A percentile compares a stretch with the other conserved stretches of the same genome.
These are phyloP conservation scores for Pyrenopolyporus hunteri DNA, from an alignment of 495 filamentous ascomycete genomes.

Conservation along the genomic window DNA sequence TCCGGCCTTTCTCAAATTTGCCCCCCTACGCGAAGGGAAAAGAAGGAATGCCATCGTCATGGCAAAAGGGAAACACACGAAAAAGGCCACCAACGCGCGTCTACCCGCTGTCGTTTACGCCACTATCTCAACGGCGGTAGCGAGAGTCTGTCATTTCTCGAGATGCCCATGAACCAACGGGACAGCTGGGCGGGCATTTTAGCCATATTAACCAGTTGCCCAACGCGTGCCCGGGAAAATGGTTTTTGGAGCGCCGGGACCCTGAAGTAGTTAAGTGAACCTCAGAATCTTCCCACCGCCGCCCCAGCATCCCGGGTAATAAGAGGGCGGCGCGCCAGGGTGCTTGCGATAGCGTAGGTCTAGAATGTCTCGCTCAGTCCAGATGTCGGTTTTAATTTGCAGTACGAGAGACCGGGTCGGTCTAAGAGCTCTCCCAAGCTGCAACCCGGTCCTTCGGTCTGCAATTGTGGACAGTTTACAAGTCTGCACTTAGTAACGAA, in stretches of 20 bases:
- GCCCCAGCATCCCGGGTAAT: slow-evolving; percentile 36
- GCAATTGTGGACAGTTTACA: slow-evolving; percentile 14
- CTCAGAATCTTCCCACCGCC: background rate
- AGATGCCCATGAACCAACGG: background rate
- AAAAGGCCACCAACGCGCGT: background rate
- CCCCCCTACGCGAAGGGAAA: too few species aligned
- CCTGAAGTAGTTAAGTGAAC: slow-evolving; percentile 26
- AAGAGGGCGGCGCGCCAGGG: slow-evolving; percentile 12
- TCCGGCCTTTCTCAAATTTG: slow-evolving; percentile 21
- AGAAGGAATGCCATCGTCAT: too few species aligned
- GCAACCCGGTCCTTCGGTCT: background rate
- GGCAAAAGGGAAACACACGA: too few species aligned
- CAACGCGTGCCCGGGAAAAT: slow-evolving; percentile 29
- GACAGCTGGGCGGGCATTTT: slow-evolving; percentile 18
- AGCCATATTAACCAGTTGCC: slow-evolving; percentile 36
- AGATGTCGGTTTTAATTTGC: slow-evolving; percentile 35
- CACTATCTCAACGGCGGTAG: slow-evolving; percentile 6
- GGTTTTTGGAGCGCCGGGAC: slow-evolving; percentile 24
- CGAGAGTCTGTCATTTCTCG: background rate
- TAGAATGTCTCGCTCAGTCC: slow-evolving; percentile 40
- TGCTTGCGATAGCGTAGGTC: slow-evolving; percentile 21
- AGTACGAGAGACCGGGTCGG: slow-evolving; percentile 15
- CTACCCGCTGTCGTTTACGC: background rate
- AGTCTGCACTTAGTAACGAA: slow-evolving; percentile 1
- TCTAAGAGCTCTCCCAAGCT: slow-evolving; percentile 6